Evolutionary conservation across 1,284 basidiomycete genomes (phyloP).

Genomic region (Butyriboletus appendiculatus): DNA sequence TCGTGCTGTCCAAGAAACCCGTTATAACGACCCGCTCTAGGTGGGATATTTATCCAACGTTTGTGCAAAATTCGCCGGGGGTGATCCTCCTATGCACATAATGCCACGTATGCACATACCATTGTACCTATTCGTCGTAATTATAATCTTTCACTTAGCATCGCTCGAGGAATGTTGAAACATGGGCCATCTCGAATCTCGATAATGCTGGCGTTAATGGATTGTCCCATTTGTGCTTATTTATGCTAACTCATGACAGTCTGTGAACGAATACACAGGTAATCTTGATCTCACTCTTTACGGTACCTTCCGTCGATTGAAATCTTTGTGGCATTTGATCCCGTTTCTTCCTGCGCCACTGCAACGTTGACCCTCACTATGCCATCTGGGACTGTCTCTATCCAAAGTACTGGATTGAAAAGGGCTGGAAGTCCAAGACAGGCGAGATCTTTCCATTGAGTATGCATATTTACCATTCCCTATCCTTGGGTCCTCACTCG

Average conservation of each 20-base stretch:
- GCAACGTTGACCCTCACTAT: slow-evolving; percentile 20
- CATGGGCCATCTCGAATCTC: slow-evolving; percentile 12
- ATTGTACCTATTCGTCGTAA: neutral
- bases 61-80: neutral
- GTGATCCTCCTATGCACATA: slow-evolving; percentile 4
- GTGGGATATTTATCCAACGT: slow-evolving; percentile 18
- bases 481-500: neutral
- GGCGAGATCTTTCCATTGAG: slow-evolving; percentile 7
- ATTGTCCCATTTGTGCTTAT: neutral
- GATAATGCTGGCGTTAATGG: slow-evolving; percentile 15
- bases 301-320: neutral
- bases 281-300: neutral
- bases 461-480: neutral
- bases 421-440: slow-evolving; percentile 9
- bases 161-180: slow-evolving; percentile 18
- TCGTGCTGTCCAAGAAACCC: too few relatives aligned
- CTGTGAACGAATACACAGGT: slow-evolving; percentile 18
- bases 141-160: slow-evolving; percentile 6
- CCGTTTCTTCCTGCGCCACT: slow-evolving; percentile 19
- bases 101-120: slow-evolving; percentile 11
- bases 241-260: slow-evolving; percentile 7
- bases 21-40: neutral
- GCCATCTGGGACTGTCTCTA: slow-evolving; percentile 23
- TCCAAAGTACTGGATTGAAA: slow-evolving; percentile 14
- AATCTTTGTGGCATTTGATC: slow-evolving; percentile 9